phyloP scores from a whole-genome alignment of 2,329 filamentous ascomycete genomes.

The Talaromyces islandicus region DNA sequence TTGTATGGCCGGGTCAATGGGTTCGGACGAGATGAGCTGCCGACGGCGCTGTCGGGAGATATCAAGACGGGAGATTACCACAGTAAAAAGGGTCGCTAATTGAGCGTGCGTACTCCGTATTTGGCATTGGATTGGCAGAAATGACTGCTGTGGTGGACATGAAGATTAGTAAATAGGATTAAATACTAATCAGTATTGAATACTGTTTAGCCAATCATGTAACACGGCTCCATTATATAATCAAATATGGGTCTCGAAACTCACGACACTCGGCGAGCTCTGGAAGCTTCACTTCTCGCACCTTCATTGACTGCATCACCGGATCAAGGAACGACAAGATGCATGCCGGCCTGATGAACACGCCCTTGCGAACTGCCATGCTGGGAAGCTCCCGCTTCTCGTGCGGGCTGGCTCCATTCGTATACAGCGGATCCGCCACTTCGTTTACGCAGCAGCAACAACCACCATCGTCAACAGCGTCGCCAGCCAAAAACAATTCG shows the following conservation, averaged over 20 bases:
- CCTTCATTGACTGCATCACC: not conserved
- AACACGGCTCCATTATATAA: not conserved
- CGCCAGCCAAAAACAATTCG: slow-evolving; percentile 11
- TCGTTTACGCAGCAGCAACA: slow-evolving; percentile 10
- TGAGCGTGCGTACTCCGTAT: not conserved
- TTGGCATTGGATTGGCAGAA: not conserved
- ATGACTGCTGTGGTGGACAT: no score
- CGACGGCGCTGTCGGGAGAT: slow-evolving; percentile 23
- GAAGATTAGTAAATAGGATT: no score
- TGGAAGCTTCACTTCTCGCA: not conserved
- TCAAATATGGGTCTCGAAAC: not conserved
- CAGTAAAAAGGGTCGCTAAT: not conserved
- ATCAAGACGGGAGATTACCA: slow-evolving; percentile 20
- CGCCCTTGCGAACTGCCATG: slow-evolving; percentile 28
- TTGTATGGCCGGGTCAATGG: slow-evolving; percentile 54
- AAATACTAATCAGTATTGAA: no score
- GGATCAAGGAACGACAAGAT: slow-evolving; percentile 12
- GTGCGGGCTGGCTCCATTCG: slow-evolving; percentile 18
- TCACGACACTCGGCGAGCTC: not conserved
- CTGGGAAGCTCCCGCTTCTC: slow-evolving; percentile 16
- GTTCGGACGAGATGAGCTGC: slow-evolving; percentile 17
- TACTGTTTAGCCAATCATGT: not conserved
- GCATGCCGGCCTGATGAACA: slow-evolving; percentile 21
- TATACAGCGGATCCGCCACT: slow-evolving; percentile 11
- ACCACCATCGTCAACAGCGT: not conserved